Base-by-base conservation (phyloP, 495 filamentous ascomycete genomes). In the Neurospora discreta region DNA sequence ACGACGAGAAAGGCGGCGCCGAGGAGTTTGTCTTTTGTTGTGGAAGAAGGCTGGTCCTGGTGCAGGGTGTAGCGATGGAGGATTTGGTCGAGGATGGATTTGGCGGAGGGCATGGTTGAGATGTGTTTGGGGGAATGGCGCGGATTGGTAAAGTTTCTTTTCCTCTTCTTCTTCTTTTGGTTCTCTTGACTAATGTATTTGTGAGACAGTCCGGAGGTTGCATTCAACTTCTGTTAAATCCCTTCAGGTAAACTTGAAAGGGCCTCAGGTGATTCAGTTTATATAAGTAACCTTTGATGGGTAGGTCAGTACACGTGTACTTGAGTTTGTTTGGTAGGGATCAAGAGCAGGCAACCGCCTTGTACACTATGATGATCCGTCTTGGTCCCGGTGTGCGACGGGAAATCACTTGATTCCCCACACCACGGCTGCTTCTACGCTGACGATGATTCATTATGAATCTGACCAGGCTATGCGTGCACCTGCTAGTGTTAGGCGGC, bases 1-100 rank as follows among this genome's bases (percentile, higher is more conserved):
- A 74, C 75, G 16, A 81, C 77, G 4, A 78, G 23, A 42, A 80
- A 78, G 13, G 78, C 69, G 1, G 75, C 78, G 23, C 80, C 80
- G 20, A 78, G 74, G 13, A 81, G 39, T 72, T 78, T 80, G 73
- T 77, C 68, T 33, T 73, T 77, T 3, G 76, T 77, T 2, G 76
- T 78, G 36, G 74, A 69, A 33, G 39, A 3, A 39, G 38, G 38
- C 38, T 8, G 11, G 7, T 39, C 39, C 39, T 2, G 39, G 39
- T 71, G 33, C 41, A 72, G 71, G 68, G 74, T 68, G 69, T 79
- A 71, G 9, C 68, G 46, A n/a, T 58, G 23, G 13, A 80, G 75
- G 42, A 80, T 78, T 16, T 33, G 42, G 58, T 77, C 52, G 41
- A 80, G 76, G 20, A 68, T 78, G 44, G 72, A 69, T 23, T 78